Evolutionary conservation across 805 yeast species (phyloP).

Genomic region (Nakazawaea pomicola): DNA sequence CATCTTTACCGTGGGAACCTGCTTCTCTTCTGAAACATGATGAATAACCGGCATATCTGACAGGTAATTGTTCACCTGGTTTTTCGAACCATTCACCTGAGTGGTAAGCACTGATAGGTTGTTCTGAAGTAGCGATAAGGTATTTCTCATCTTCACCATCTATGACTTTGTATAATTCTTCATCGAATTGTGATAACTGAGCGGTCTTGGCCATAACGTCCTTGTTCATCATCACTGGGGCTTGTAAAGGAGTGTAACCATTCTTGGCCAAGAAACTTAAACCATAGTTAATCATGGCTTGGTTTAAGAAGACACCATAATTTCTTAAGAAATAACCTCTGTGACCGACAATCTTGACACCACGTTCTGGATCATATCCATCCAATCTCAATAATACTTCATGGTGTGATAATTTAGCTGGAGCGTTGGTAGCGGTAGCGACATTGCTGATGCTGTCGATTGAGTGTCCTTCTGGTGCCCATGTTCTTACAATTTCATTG

Average conservation of each 20-base stretch:
- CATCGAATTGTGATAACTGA: conserved; percentile 95
- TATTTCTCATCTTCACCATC: conserved; percentile 98
- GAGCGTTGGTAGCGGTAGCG: conserved; percentile 74
- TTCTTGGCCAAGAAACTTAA: conserved; percentile 72
- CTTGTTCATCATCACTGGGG: conserved; percentile 99
- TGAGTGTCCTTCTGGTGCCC: conserved; percentile 69
- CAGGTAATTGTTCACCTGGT: conserved; percentile 94
- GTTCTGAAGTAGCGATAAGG: conserved; percentile 97
- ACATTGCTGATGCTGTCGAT: conserved; percentile 51
- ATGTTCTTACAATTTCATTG: conserved; percentile 80
- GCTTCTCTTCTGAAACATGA: conserved; percentile 99
- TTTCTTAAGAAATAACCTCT: conserved; percentile 96
- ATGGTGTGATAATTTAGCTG: conserved; percentile 86
- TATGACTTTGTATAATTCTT: conserved; percentile 92
- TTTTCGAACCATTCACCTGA: conserved; percentile 97
- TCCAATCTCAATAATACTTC: conserved; percentile 91
- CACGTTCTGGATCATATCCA: conserved; percentile 98
- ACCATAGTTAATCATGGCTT: conserved; percentile 96
- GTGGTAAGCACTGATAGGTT: conserved; percentile 97
- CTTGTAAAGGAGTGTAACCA: conserved; percentile 88
- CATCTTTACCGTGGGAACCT: conserved; percentile 98
- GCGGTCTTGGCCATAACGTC: conserved; percentile 99
- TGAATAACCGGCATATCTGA: conserved; percentile 96
- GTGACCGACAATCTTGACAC: conserved; percentile 96
- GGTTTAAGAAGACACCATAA: conserved; percentile 95